Conservation (phyloP, 805 yeast species). For the Candida pini region DNA sequence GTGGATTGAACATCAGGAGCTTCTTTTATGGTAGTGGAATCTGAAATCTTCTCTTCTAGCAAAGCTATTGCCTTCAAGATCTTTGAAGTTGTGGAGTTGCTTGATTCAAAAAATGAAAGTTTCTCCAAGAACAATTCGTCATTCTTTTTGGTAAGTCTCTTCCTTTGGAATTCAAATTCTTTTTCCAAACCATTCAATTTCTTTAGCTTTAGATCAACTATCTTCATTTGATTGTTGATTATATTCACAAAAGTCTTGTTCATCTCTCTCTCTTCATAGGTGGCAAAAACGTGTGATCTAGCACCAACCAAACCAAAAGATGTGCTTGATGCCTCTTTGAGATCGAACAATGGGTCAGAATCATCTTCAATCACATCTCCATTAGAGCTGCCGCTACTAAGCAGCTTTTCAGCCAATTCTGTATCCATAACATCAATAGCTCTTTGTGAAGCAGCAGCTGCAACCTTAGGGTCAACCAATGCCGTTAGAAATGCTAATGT, state of each 20-base stretch:
- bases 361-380: constrained; percentile 22
- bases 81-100: constrained; percentile 45
- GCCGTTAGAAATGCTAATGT: constrained; percentile 86
- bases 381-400: too few relatives aligned
- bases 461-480: constrained; percentile 80
- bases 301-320: constrained; percentile 76
- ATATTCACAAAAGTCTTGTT: constrained; percentile 51
- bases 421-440: constrained; percentile 50
- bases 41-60: constrained; percentile 11
- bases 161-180: constrained; percentile 60
- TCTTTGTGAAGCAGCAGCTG: constrained; percentile 68
- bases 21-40: background rate
- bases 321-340: constrained; percentile 59
- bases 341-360: constrained; percentile 21
- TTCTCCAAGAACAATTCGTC: constrained; percentile 64
- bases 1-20: background rate
- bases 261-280: constrained; percentile 76
- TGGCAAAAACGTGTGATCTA: constrained; percentile 72
- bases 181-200: constrained; percentile 59
- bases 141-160: constrained; percentile 53
- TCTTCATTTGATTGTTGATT: constrained; percentile 55
- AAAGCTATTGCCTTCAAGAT: constrained; percentile 33
- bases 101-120: constrained; percentile 56
- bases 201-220: constrained; percentile 57
- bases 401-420: constrained; percentile 34